Base-by-base conservation (phyloP, 495 filamentous ascomycete genomes). In the Aspergillus steynii region DNA sequence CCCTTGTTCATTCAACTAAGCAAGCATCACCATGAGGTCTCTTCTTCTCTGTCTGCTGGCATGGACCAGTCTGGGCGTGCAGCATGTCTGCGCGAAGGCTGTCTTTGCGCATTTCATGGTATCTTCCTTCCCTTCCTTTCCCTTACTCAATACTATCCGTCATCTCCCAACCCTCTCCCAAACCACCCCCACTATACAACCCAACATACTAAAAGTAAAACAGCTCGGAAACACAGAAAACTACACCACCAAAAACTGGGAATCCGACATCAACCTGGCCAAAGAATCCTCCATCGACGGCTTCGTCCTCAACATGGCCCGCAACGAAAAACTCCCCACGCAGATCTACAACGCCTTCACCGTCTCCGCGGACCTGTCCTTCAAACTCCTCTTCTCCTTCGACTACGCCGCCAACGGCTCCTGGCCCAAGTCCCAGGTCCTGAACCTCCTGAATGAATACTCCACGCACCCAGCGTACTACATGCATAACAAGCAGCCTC, bases 351-450 rank as follows among this genome's bases (percentile, higher is more conserved):
- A 82, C 7, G 87, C 84, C 0, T 90, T 86, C 64, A 53, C 73
- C 5, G 82, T 79, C 1, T 88, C 88, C n/a, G 77, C 80, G 10
- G 54, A 69, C 7, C 67, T 78, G 8, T 68, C 73, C 28, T 91
- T 93, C 71, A 83, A 79, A 48, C 54, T 92, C 37, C 89, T 92
- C 67, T 68, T 91, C 51, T 93, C 90, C 0, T 90, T 93, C 61
- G 89, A 92, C 69, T 86, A 86, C 65, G 68, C 82, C 60, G 85
- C 80, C 56, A 66, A 81, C 64, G 74, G 85, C 1, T 71, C 69
- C 34, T 92, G 88, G 89, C 65, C 72, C 0, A 71, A 81, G 5
- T 65, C 75, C 14, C 74, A 84, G 52, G 88, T 92, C 9, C 68
- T 82, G 10, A 61, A 64, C 12, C 74, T 82, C 20, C 76, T 91